phyloP scores from a whole-genome alignment of 352 stramenopile species.

The Pythium rishiriense region DNA sequence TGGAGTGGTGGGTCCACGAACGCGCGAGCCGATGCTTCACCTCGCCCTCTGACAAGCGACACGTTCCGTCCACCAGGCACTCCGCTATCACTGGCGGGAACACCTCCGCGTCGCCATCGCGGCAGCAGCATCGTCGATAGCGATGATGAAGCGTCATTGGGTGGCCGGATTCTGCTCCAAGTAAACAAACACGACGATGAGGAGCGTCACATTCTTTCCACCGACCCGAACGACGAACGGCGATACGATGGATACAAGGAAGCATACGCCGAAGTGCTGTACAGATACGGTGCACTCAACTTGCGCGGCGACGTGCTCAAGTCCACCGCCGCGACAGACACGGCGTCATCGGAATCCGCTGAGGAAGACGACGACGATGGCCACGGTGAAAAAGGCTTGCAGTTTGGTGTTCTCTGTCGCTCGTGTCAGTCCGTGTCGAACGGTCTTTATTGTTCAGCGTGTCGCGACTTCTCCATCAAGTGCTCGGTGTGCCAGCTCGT shows the following conservation, averaged over 20 bases:
- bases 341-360: not conserved
- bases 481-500: slow-evolving; percentile 84
- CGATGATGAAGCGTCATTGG: slow-evolving; percentile 36
- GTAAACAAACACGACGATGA: slow-evolving; percentile 45
- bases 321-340: slow-evolving; percentile 9
- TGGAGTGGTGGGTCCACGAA: slow-evolving; percentile 51
- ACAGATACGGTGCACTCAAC: slow-evolving; percentile 77
- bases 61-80: slow-evolving; percentile 44
- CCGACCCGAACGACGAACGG: slow-evolving; percentile 44
- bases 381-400: slow-evolving; percentile 43
- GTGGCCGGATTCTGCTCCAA: slow-evolving; percentile 54
- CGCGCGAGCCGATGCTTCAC: slow-evolving; percentile 31
- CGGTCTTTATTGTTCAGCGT: slow-evolving; percentile 58
- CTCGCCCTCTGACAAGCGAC: slow-evolving; percentile 46
- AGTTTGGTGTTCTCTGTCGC: slow-evolving; percentile 63
- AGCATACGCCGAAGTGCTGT: slow-evolving; percentile 78
- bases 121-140: slow-evolving; percentile 14
- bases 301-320: slow-evolving; percentile 77
- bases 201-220: slow-evolving; percentile 53
- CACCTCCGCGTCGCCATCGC: slow-evolving; percentile 17
- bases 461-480: slow-evolving; percentile 73
- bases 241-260: slow-evolving; percentile 85
- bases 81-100: slow-evolving; percentile 27
- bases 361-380: slow-evolving; percentile 9
- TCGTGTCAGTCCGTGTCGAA: slow-evolving; percentile 52